A percentile compares a stretch with the other conserved stretches of the same genome.
These are phyloP conservation scores for Aspergillus steynii DNA, from an alignment of 495 filamentous ascomycete genomes.

Conservation along the genomic window DNA sequence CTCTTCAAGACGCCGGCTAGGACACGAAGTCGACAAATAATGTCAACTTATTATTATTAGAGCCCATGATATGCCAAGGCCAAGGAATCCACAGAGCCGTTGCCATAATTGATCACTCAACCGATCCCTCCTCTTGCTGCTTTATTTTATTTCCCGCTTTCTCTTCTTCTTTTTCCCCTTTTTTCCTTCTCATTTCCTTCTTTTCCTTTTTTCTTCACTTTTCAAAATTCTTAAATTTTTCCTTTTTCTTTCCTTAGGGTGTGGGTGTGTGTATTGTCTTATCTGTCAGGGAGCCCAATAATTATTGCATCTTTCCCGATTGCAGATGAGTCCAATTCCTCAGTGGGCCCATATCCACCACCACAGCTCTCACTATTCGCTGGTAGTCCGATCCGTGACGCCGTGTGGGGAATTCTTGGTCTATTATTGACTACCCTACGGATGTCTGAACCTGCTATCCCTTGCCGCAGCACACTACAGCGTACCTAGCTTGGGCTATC, in stretches of 20 bases:
- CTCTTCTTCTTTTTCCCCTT: background rate
- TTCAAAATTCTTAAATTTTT: no score
- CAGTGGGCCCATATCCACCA: constrained; percentile 5
- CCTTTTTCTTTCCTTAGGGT: no score
- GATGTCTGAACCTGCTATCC: background rate
- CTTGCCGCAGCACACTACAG: background rate
- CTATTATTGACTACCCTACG: background rate
- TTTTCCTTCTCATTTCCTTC: background rate
- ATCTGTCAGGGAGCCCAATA: no score
- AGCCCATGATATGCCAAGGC: background rate
- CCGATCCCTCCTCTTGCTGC: background rate
- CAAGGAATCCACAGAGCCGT: background rate
- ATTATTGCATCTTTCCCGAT: no score
- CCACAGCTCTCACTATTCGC: background rate
- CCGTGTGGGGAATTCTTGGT: background rate
- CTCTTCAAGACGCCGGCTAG: background rate
- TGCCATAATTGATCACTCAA: background rate
- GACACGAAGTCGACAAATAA: background rate
- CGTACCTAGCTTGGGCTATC: background rate
- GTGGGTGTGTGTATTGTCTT: no score
- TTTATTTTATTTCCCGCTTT: background rate
- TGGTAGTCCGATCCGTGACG: constrained; percentile 4
- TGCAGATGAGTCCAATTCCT: background rate
- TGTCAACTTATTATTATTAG: background rate
- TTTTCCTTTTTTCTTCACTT: no score